Conservation (phyloP, 495 filamentous ascomycete genomes). For the Hamigera avellanea region DNA sequence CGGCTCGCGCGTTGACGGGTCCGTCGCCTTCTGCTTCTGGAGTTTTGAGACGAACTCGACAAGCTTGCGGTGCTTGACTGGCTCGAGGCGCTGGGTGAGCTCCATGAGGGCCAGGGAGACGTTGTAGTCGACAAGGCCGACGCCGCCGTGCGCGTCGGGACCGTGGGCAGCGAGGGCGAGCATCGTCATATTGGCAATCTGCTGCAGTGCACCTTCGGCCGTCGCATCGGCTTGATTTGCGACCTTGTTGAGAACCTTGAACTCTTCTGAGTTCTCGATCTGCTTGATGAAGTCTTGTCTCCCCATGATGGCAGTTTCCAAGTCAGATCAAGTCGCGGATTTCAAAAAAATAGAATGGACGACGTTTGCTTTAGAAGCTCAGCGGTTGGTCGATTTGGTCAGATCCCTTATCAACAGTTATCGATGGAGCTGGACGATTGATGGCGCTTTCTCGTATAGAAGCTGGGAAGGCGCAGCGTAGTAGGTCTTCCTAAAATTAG, state of each 20-base stretch:
- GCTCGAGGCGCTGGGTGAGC: conserved; percentile 5
- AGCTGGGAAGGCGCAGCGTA: too few species aligned
- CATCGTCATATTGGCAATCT: conserved; percentile 3
- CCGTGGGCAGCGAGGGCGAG: not conserved
- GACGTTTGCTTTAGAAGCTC: not conserved
- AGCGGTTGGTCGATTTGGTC: not conserved
- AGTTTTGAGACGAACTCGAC: conserved; percentile 2
- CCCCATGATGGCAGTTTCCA: not conserved
- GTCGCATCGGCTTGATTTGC: conserved; percentile 2
- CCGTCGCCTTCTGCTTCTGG: conserved; percentile 1
- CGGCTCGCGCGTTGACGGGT: conserved; percentile 1
- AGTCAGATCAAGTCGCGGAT: not conserved
- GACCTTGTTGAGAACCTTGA: conserved; percentile 2
- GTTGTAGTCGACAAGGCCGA: conserved; percentile 5
- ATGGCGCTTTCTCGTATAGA: too few species aligned
- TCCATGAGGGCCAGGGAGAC: conserved; percentile 4
- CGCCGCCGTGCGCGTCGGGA: not conserved
- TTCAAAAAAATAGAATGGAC: not conserved
- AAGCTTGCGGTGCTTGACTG: conserved; percentile 1
- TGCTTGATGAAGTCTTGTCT: conserved; percentile 1
- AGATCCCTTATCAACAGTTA: not conserved
- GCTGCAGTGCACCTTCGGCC: conserved; percentile 1
- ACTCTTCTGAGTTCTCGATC: conserved; percentile 4
- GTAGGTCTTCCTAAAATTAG: too few species aligned
- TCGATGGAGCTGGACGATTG: too few species aligned